Evolutionary conservation across 2,329 filamentous ascomycete genomes (phyloP).

Genomic region (Hypoxylon sp.): DNA sequence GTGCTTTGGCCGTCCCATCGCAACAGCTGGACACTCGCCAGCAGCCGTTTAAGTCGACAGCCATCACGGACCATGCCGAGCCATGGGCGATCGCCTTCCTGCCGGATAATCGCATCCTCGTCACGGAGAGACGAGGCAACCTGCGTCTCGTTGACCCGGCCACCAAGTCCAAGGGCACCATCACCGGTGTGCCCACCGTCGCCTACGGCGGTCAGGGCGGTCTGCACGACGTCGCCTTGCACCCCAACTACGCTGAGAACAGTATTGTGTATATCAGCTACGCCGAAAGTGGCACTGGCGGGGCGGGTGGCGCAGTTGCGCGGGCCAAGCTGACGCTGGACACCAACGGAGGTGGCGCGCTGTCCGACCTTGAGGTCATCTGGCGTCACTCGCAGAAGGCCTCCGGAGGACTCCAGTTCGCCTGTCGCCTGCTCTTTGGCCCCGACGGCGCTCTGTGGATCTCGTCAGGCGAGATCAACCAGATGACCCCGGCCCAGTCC

Average conservation of each 20-base stretch:
- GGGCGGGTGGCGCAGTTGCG: constrained; percentile 52
- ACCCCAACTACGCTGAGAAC: constrained; percentile 55
- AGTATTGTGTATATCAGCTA: constrained; percentile 55
- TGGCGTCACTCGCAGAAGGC: constrained; percentile 54
- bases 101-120: constrained; percentile 53
- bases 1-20: constrained; percentile 51
- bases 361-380: constrained; percentile 53
- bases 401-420: constrained; percentile 53
- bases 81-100: constrained; percentile 55
- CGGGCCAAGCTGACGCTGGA: constrained; percentile 53
- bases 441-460: constrained; percentile 53
- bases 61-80: constrained; percentile 48
- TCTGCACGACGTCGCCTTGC: constrained; percentile 54
- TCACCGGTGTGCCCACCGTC: constrained; percentile 55
- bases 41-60: constrained; percentile 48
- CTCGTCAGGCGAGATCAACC: constrained; percentile 55
- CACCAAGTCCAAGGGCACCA: constrained; percentile 50
- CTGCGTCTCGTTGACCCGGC: constrained; percentile 52
- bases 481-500: constrained; percentile 52
- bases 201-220: constrained; percentile 55
- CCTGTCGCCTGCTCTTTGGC: constrained; percentile 54
- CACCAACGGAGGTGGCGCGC: constrained; percentile 52
- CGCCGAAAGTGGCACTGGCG: constrained; percentile 50
- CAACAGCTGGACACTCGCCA: constrained; percentile 52
- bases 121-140: constrained; percentile 54